Base-by-base conservation (phyloP, 345 rosid species). In the Abelmoschus esculentus region DNA sequence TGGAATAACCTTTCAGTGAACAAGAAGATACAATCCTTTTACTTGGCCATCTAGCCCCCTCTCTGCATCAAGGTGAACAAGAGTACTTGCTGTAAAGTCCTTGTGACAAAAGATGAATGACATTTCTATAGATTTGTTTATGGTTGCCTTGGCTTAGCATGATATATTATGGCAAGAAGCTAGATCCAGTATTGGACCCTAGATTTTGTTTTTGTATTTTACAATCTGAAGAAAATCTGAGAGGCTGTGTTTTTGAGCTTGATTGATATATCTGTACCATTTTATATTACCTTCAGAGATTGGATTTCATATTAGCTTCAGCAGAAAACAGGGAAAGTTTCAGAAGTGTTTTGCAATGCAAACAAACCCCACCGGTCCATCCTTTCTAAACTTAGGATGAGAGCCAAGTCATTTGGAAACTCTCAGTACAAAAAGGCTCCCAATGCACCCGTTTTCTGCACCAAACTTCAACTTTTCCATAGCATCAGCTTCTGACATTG, bases 321-420 rank as follows among this genome's bases (percentile, higher is more conserved):
- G 3, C 65, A 61, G 36, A 22, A 38, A 60, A 32, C 63, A 29
- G 22, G 19, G 53, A 3, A 22, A 12, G 2, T 28, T 36, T 49
- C 77, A 83, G 69, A 3, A 55, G 60, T 87, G 87, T 79, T 80
- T 86, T 84, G 68, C 74, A 88, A 81, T 84, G 74, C 90, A 85
- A 85, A 84, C 87, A 85, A 84, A 1, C 42, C 61, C 70, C 46
- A 28, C 18, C 12, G 1, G 7, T 18, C 14, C 19, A 32, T 18
- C 29, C 7, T 61, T 76, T 36, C 69, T 36, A 74, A 67, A 66
- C 84, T 85, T 89, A 68, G 87, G 60, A 76, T 81, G 79, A 53
- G 83, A 77, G 81, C 49, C 79, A 89, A 84, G 91, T 84, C 80
- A 79, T 72, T 59, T 36, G 42, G 31, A 77, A 79, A 72, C 88